These are phyloP conservation scores for Fusarium verrucosum DNA, from an alignment of 2,329 filamentous ascomycete genomes.

Conservation along the genomic window DNA sequence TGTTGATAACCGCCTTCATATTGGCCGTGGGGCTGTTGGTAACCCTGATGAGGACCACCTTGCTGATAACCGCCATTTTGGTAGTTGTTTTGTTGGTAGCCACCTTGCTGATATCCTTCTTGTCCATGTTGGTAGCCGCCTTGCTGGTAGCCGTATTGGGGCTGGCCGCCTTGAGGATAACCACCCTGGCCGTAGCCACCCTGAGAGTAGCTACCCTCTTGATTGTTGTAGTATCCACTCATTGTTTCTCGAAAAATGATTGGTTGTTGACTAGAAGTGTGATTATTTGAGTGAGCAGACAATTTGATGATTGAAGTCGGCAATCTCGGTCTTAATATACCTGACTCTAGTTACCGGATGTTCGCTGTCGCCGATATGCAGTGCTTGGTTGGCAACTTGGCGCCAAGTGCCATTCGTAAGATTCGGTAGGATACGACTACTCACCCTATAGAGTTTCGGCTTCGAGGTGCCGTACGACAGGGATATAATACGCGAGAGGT, in stretches of 20 bases:
- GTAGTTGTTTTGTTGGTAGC: background rate
- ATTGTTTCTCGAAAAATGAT: too few relatives aligned
- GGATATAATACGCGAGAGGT: background rate
- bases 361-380: background rate
- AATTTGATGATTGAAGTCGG: background rate
- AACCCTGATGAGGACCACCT: background rate
- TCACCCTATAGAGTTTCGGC: background rate
- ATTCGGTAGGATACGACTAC: background rate
- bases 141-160: background rate
- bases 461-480: background rate
- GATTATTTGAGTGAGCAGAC: too few relatives aligned
- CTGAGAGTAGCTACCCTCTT: background rate
- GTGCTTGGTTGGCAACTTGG: background rate
- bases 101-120: background rate
- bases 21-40: background rate
- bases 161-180: background rate
- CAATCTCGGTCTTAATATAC: background rate
- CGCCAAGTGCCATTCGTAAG: background rate
- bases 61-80: background rate
- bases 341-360: background rate
- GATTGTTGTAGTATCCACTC: background rate
- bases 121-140: background rate
- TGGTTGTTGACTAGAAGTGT: too few relatives aligned
- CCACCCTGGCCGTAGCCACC: background rate
- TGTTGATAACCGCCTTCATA: background rate